A percentile compares a stretch with the other conserved stretches of the same genome.
Evolutionary conservation across 257 asterid species (phyloP).

Genomic region (Plectranthus barbatus): DNA sequence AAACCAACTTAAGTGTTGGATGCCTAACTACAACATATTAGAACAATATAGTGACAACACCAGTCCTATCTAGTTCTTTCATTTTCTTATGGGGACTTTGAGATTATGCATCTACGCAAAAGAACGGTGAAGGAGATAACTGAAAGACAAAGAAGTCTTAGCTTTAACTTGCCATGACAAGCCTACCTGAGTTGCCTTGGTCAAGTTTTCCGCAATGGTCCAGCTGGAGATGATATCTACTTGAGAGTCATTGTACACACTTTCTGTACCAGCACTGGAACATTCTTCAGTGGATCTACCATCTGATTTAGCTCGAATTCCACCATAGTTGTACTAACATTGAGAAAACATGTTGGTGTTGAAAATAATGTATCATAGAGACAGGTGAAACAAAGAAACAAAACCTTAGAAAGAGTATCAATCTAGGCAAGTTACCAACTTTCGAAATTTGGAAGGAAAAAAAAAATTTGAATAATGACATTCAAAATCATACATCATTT

Average conservation of each 20-base stretch:
- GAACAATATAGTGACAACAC: not conserved
- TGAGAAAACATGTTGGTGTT: not conserved
- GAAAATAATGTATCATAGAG: conserved; percentile 12
- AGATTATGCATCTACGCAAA: not conserved
- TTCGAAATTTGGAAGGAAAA: too few species aligned
- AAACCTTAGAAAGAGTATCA: not conserved
- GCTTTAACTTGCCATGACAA: conserved; percentile 4
- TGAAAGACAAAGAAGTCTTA: conserved; percentile 4
- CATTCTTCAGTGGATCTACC: conserved; percentile 44
- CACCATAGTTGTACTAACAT: conserved; percentile 82
- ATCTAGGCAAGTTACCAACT: not conserved
- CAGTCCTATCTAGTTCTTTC: not conserved
- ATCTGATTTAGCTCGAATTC: conserved; percentile 66
- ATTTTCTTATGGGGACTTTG: not conserved
- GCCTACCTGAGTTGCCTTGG: conserved; percentile 70
- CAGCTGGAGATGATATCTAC: conserved; percentile 80
- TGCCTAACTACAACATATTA: not conserved
- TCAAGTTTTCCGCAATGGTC: conserved; percentile 72
- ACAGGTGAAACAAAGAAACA: not conserved
- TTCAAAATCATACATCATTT: not conserved
- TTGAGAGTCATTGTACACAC: conserved; percentile 37
- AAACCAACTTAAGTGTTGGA: too few species aligned
- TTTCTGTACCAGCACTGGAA: conserved; percentile 29
- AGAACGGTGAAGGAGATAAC: not conserved
- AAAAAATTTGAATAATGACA: not conserved